Evolutionary conservation across 192 early-diverging fungal genomes (phyloP), one percentile per base, ranked within the genome.

Genomic region (Fimicolochytrium jonesii): DNA sequence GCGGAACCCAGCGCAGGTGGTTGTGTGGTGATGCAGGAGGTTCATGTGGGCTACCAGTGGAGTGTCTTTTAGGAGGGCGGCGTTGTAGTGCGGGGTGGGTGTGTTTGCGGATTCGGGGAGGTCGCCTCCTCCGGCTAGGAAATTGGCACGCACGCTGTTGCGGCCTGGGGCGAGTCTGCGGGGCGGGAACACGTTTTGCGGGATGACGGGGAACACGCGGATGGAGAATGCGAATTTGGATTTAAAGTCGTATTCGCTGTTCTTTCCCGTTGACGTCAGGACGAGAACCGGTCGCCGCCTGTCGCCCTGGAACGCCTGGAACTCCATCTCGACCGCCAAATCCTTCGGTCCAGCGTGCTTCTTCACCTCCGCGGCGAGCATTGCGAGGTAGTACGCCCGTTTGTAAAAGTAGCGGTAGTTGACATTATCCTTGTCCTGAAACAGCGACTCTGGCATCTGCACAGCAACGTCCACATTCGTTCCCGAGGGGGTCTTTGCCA

Each of bases 321-420:
- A 83, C 30, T 73, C 59, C 18, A 78, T 39, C 3, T 65, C 70
- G 33, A 72, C 18, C 13, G 46, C 67, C 9, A 68, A 50, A 28
- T 67, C 56, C 31, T 54, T 30, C 1, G 32, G 25, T n/a, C n/a
- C n/a, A n/a, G n/a, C n/a, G 15, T 55, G 60, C 47, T 65, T 71
- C 22, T 57, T 57, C 23, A 82, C 47, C 28, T 68, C 67, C 18
- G 70, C 51, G 0, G 92, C 87, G 9, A 95, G 67, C 23, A 90
- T 76, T 0, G 93, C 78, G 35, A 97, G 74, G 70, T 94, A 98
- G 59, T 88, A 95, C 6, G 94, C 90, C 31, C 94, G 85, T 65
- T 98, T 98, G 81, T 96, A 84, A 67, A 93, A 90, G 73, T 98
- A 98, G 43, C 96, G 77, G 68, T 88, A 83, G 77, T 98, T 96